Conservation (phyloP, 2,329 filamentous ascomycete species). For the Xylariaceae sp. region DNA sequence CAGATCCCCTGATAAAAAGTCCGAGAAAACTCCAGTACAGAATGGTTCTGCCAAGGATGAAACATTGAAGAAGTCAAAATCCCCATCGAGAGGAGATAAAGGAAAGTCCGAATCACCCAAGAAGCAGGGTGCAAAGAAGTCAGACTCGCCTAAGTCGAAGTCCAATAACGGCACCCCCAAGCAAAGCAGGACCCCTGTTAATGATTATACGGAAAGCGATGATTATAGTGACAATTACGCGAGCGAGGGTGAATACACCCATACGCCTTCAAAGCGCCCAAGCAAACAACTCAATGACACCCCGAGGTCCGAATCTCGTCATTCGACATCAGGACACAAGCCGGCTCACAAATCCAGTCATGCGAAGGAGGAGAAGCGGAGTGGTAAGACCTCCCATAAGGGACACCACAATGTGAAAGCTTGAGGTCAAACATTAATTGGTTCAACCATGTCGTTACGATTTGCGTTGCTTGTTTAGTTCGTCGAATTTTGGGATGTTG, state of each 20-base stretch:
- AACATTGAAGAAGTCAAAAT: background rate
- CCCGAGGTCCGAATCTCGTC: background rate
- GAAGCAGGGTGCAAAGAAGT: background rate
- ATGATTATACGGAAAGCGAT: background rate
- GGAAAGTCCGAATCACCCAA: background rate
- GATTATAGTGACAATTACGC: background rate
- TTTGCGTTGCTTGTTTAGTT: background rate
- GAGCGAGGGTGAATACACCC: background rate
- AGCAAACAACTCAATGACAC: background rate
- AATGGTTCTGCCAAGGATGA: too few relatives aligned
- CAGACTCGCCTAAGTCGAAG: background rate
- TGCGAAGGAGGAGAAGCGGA: background rate
- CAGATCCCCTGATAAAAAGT: too few relatives aligned
- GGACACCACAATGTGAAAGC: background rate
- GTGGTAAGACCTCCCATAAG: background rate
- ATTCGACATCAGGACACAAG: background rate
- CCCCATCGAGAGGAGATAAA: background rate
- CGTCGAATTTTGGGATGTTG: background rate
- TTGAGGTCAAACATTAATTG: background rate
- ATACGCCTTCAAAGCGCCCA: background rate
- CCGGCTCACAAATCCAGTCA: background rate
- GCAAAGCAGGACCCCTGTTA: background rate
- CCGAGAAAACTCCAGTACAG: too few relatives aligned
- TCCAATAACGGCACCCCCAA: background rate
- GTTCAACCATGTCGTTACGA: background rate